Evolutionary conservation across 495 filamentous ascomycete genomes (phyloP).

Genomic region (Aspergillus coremiiformis): DNA sequence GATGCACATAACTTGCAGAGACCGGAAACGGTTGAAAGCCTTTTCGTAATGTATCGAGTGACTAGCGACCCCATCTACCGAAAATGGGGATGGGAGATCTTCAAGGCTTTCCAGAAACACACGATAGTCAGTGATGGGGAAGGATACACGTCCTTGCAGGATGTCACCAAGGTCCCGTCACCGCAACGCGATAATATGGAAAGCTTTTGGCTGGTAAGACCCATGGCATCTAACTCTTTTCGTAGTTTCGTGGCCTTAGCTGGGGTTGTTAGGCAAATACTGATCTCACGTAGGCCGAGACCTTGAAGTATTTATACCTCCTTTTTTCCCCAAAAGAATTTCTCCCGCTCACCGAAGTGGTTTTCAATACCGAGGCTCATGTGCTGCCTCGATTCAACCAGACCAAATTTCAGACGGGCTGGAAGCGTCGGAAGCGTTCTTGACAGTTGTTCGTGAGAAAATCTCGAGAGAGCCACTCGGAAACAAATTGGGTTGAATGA

Average conservation of each 20-base stretch:
- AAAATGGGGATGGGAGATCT: constrained; percentile 89
- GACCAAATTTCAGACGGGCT: background rate
- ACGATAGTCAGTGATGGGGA: constrained; percentile 54
- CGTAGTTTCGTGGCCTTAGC: too few species aligned
- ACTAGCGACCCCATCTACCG: constrained; percentile 72
- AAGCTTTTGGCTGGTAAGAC: constrained; percentile 62
- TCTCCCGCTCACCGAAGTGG: background rate
- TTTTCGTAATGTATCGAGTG: constrained; percentile 89
- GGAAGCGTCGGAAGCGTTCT: background rate
- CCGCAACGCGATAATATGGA: constrained; percentile 66
- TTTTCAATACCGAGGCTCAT: background rate
- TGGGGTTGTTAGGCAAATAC: background rate
- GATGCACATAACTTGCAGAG: constrained; percentile 78
- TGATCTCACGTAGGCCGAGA: constrained; percentile 54
- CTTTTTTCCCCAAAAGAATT: constrained; percentile 51
- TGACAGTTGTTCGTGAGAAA: background rate
- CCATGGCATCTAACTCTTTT: background rate
- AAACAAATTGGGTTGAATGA: background rate
- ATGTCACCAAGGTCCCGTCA: constrained; percentile 5
- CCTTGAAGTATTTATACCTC: constrained; percentile 82
- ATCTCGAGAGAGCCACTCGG: background rate
- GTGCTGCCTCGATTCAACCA: background rate
- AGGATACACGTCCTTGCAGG: constrained; percentile 29
- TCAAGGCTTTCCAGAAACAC: constrained; percentile 68
- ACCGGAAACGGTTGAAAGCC: constrained; percentile 76